These are phyloP conservation scores for Ogataea paraovalis DNA, from an alignment of 805 yeast genomes.

Conservation along the genomic window DNA sequence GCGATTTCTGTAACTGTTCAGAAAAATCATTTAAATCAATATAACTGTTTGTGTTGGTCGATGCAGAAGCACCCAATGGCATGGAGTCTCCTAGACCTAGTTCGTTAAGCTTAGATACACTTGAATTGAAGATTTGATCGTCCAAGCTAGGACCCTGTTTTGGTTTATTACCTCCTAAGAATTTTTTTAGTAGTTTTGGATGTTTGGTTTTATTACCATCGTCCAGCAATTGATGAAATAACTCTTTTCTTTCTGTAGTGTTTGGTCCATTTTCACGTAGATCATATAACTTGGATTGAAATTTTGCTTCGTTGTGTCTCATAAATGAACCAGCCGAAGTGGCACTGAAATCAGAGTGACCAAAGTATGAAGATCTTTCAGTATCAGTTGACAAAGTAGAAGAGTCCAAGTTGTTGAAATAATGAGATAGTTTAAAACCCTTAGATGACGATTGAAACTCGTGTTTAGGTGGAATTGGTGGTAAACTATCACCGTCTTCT, in stretches of 20 bases:
- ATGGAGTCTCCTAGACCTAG: constrained; percentile 8
- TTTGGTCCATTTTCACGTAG: constrained; percentile 15
- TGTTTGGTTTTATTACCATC: constrained; percentile 38
- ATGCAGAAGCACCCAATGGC: constrained; percentile 37
- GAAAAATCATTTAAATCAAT: constrained; percentile 22
- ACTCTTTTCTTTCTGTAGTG: constrained; percentile 20
- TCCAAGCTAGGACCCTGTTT: constrained; percentile 31
- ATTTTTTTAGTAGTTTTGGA: constrained; percentile 43
- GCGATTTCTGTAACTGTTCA: neutral
- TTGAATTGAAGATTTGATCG: constrained; percentile 27
- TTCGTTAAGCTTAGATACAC: constrained; percentile 8
- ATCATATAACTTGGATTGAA: constrained; percentile 17
- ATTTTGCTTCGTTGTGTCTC: constrained; percentile 51
- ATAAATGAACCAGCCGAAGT: constrained; percentile 85
- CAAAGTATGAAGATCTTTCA: constrained; percentile 41
- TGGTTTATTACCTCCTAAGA: constrained; percentile 32
- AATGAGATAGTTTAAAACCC: constrained; percentile 19
- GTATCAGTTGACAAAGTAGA: constrained; percentile 33
- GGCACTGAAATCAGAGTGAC: constrained; percentile 74
- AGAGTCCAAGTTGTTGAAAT: constrained; percentile 26
- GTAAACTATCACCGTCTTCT: constrained; percentile 13
- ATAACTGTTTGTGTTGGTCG: constrained; percentile 34
- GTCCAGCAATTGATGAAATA: constrained; percentile 40
- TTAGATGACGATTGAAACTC: constrained; percentile 14
- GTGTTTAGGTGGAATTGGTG: constrained; percentile 40